Base-by-base conservation (phyloP, 495 filamentous ascomycete species). In the Lasiosphaeria miniovina region DNA sequence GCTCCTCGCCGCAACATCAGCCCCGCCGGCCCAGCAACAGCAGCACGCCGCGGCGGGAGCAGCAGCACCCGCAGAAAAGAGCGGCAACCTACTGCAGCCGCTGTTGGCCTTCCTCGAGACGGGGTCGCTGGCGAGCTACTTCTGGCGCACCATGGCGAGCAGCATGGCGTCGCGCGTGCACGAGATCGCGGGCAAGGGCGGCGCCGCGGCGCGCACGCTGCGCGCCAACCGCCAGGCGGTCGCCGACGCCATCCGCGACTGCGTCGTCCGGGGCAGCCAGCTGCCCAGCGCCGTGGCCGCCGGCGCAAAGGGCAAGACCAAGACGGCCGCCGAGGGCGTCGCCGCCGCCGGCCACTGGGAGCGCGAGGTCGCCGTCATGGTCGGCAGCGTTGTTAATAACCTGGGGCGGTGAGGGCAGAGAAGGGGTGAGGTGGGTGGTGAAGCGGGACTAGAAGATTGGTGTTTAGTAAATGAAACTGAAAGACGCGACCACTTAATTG, bases 291-390 rank as follows among this genome's bases (percentile, higher is more conserved):
- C 75, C 0, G 72, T 76, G 1, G 57, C 65, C 32, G 61, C 78
- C 17, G 69, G 66, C 1, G 59, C 54, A 0, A 77, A 78, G 58
- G 71, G 75, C 67, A 75, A 76, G 66, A 63, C 62, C 0, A 49
- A 64, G 7, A 72, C 68, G 0, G 68, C 68, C 4, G 73, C 71
- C 54, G 64, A 59, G 32, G 41, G 17, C 2, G 63, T 61, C 6
- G 66, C 79, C 48, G 58, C 36, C 3, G 46, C 36, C 15, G 62
- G 61, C 31, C 43, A 58, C 3, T 96, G 91, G 87, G 95, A 98
- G 68, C 84, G 93, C 57, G 94, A 97, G 74, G 88, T 93, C 34
- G 93, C 93, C 6, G 93, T 98, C 38, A 96, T 98, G 92, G 89
- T 96, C 54, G 87, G 89, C 56, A 86, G 87, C 49, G 84, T 96